phyloP scores from a whole-genome alignment of 352 stramenopile genomes.

The Phytopythium vexans region DNA sequence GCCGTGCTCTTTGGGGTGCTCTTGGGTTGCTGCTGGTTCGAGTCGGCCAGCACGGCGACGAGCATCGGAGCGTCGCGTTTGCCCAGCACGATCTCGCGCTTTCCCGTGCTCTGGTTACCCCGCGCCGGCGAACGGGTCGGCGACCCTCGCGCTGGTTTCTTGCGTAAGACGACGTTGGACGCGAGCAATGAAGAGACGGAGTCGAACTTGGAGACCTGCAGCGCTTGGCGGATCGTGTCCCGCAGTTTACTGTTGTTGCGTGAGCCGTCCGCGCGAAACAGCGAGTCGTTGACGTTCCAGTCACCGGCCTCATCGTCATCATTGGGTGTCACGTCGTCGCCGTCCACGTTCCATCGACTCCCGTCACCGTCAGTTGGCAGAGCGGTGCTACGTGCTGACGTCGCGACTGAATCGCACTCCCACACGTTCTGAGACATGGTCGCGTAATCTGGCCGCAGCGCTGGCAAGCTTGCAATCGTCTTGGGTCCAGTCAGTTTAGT shows the following conservation, averaged over 20 bases:
- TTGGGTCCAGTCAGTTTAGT: background rate
- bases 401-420: slow-evolving; percentile 63
- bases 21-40: slow-evolving; percentile 13
- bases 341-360: slow-evolving; percentile 12
- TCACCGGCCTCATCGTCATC: slow-evolving; percentile 32
- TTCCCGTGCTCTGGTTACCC: slow-evolving; percentile 11
- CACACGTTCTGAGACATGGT: slow-evolving; percentile 33
- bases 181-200: slow-evolving; percentile 86
- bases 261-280: slow-evolving; percentile 87
- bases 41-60: slow-evolving; percentile 46
- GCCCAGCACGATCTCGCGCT: slow-evolving; percentile 61
- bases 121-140: slow-evolving; percentile 15
- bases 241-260: slow-evolving; percentile 78
- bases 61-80: slow-evolving; percentile 58
- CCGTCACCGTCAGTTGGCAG: slow-evolving; percentile 1
- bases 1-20: slow-evolving; percentile 10
- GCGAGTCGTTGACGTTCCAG: slow-evolving; percentile 68
- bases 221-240: slow-evolving; percentile 72
- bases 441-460: slow-evolving; percentile 27
- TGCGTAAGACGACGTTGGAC: slow-evolving; percentile 65
- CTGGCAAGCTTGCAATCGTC: slow-evolving; percentile 14
- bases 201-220: slow-evolving; percentile 89
- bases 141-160: slow-evolving; percentile 20
- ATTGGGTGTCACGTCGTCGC: slow-evolving; percentile 11
- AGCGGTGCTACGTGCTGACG: slow-evolving; percentile 31